Evolutionary conservation across 1,139 yeast genomes (phyloP).

Genomic region (Candida glucosophila): DNA sequence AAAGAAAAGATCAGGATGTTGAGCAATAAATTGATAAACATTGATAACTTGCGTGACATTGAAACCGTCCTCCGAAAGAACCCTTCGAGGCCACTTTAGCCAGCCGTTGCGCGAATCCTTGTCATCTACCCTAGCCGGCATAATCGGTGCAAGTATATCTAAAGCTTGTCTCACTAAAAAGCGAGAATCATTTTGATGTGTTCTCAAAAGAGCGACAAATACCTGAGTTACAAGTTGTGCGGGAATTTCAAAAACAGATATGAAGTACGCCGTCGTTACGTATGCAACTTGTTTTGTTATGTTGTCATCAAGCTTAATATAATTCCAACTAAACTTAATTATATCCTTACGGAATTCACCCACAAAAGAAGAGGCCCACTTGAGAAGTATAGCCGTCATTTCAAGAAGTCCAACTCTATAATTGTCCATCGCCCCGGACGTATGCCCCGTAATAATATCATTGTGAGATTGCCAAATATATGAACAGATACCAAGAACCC

Average conservation of each 20-base stretch:
- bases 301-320: constrained; percentile 80
- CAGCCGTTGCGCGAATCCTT: constrained; percentile 60
- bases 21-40: constrained; percentile 83
- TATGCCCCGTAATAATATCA: constrained; percentile 45
- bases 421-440: constrained; percentile 66
- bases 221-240: constrained; percentile 84
- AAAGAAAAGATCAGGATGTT: constrained; percentile 77
- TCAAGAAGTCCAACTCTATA: constrained; percentile 76
- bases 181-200: constrained; percentile 82
- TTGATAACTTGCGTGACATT: constrained; percentile 77
- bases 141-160: constrained; percentile 82
- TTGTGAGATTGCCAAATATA: constrained; percentile 67
- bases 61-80: constrained; percentile 82
- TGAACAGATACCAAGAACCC: constrained; percentile 57
- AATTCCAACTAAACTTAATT: constrained; percentile 92
- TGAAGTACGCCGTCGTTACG: constrained; percentile 79
- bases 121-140: constrained; percentile 59
- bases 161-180: constrained; percentile 80
- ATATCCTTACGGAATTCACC: constrained; percentile 73
- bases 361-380: constrained; percentile 55
- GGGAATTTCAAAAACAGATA: constrained; percentile 84
- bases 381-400: constrained; percentile 68
- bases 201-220: constrained; percentile 78
- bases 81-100: constrained; percentile 95
- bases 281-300: constrained; percentile 91